Conservation (phyloP, 2,329 filamentous ascomycete genomes). For the Diaporthe sp. region DNA sequence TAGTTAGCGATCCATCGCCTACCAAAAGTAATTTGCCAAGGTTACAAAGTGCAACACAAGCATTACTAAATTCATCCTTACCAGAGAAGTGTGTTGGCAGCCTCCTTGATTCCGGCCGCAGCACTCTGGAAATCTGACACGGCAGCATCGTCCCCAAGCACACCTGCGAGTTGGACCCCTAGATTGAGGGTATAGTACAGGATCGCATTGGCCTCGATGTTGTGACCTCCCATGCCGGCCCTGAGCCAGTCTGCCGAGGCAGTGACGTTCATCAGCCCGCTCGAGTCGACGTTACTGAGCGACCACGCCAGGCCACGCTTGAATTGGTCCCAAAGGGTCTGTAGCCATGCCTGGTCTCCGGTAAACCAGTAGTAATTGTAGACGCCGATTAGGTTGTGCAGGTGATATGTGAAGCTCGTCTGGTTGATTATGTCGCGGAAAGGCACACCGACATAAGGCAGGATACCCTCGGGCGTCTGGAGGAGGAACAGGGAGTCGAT, state of each 20-base stretch:
- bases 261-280: constrained; percentile 63
- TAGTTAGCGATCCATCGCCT: neutral
- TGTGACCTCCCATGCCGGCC: constrained; percentile 65
- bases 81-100: constrained; percentile 38
- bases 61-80: neutral
- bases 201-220: constrained; percentile 66
- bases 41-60: neutral
- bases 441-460: constrained; percentile 66
- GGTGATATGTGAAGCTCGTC: constrained; percentile 68
- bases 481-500: constrained; percentile 62
- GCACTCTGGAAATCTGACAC: constrained; percentile 15
- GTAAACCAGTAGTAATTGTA: constrained; percentile 71
- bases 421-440: constrained; percentile 47
- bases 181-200: constrained; percentile 66
- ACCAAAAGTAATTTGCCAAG: no score
- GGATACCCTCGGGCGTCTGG: constrained; percentile 52
- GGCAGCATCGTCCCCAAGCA: constrained; percentile 53
- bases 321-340: constrained; percentile 63
- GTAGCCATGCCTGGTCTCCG: constrained; percentile 64
- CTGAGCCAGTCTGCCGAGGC: constrained; percentile 65
- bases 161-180: constrained; percentile 61
- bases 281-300: constrained; percentile 51
- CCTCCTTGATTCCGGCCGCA: constrained; percentile 36
- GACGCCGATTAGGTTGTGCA: constrained; percentile 70
- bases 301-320: constrained; percentile 59